A percentile compares a stretch with the other conserved stretches of the same genome.
Evolutionary conservation across 768 basidiomycete genomes (phyloP).

Genomic region (Rhizopogon roseolus): DNA sequence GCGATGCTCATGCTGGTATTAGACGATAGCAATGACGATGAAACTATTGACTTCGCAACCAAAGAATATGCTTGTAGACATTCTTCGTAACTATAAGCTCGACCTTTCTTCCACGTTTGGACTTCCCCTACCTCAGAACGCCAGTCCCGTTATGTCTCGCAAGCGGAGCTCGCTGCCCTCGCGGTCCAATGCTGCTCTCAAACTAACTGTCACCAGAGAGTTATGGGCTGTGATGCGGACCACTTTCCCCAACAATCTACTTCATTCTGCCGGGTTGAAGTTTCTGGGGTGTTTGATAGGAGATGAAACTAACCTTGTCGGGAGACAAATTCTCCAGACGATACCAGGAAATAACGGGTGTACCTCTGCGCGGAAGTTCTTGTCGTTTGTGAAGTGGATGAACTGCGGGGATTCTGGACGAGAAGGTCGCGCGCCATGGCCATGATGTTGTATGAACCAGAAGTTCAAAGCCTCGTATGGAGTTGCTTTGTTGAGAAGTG

Average conservation of each 20-base stretch:
- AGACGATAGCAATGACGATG: conserved; percentile 42
- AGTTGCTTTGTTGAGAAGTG: conserved; percentile 50
- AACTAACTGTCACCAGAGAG: conserved; percentile 51
- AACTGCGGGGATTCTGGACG: conserved; percentile 50
- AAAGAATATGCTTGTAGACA: conserved; percentile 41
- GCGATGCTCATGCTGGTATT: conserved; percentile 7
- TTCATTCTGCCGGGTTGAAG: conserved; percentile 39
- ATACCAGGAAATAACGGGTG: conserved; percentile 56
- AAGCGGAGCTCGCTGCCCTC: conserved; percentile 4
- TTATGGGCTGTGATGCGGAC: conserved; percentile 49
- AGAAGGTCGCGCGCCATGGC: conserved; percentile 16
- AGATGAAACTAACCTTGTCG: conserved; percentile 40
- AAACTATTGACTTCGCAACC: conserved; percentile 33
- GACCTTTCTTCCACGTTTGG: conserved; percentile 32
- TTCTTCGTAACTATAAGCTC: conserved; percentile 43
- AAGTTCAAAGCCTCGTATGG: conserved; percentile 54
- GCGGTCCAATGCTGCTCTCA: conserved; percentile 43
- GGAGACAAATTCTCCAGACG: conserved; percentile 38
- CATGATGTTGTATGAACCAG: conserved; percentile 29
- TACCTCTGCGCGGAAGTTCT: conserved; percentile 52
- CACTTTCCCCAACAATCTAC: conserved; percentile 36
- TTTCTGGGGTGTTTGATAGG: conserved; percentile 47
- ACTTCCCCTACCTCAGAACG: conserved; percentile 6
- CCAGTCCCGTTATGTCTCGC: conserved; percentile 4
- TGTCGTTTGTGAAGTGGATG: conserved; percentile 40